Percentiles rank a stretch among this genome's conserved stretches.
Evolutionary conservation across 371 early-diverging fungal species (phyloP).

Genomic region (Actinomortierella wolfii): DNA sequence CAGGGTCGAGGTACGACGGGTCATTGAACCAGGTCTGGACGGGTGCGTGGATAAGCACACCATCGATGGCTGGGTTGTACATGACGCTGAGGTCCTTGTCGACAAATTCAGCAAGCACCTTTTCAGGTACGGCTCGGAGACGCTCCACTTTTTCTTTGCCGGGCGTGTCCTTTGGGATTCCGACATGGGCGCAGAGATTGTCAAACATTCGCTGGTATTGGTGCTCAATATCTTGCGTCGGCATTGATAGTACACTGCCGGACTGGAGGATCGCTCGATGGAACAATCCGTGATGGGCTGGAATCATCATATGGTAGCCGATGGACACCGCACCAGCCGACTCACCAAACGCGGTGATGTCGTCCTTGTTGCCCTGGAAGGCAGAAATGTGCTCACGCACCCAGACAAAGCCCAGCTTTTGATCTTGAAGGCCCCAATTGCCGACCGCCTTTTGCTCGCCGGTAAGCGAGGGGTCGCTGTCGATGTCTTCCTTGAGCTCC

Average conservation of each 20-base stretch:
- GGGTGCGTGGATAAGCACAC: constrained; percentile 10
- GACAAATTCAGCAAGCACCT: constrained; percentile 9
- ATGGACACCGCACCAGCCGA: constrained; percentile 53
- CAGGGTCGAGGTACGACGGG: constrained; percentile 15
- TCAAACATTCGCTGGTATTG: constrained; percentile 18
- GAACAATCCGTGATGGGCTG: constrained; percentile 26
- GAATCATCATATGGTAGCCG: constrained; percentile 35
- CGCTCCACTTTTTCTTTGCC: constrained; percentile 18
- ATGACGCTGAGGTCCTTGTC: constrained; percentile 7
- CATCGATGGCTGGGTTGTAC: constrained; percentile 25
- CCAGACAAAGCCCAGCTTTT: constrained; percentile 53
- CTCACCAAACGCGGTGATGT: constrained; percentile 54
- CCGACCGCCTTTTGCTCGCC: constrained; percentile 22
- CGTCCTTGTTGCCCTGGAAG: constrained; percentile 53
- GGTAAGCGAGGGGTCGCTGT: constrained; percentile 6
- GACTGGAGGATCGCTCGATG: constrained; percentile 45
- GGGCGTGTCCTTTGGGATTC: constrained; percentile 18
- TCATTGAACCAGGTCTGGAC: constrained; percentile 10
- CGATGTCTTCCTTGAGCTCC: constrained; percentile 26
- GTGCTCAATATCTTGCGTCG: constrained; percentile 11
- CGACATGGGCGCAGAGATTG: constrained; percentile 16
- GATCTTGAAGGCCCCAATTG: constrained; percentile 53
- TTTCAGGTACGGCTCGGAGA: constrained; percentile 5
- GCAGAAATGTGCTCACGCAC: constrained; percentile 47
- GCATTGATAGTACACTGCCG: constrained; percentile 18